Percentiles rank a stretch among this genome's conserved stretches.
phyloP scores from a whole-genome alignment of 345 rosid genomes.

The Arabis hirsuta region DNA sequence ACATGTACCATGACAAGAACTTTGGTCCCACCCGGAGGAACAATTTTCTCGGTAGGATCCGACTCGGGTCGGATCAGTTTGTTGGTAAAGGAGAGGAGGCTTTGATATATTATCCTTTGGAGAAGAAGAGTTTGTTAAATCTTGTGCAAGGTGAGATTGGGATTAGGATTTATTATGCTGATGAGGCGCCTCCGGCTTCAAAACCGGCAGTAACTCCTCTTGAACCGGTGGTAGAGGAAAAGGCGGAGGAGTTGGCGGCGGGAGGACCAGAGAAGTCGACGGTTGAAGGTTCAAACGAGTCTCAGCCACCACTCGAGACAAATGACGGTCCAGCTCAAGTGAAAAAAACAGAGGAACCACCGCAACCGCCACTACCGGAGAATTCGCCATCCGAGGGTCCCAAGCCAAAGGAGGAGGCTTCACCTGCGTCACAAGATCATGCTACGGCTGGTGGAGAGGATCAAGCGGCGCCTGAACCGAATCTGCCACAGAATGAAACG shows the following conservation, averaged over 20 bases:
- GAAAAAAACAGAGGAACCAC: conserved; percentile 28
- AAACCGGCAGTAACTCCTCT: conserved; percentile 42
- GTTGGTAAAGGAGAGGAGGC: conserved; percentile 89
- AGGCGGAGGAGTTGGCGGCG: conserved; percentile 24
- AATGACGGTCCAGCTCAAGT: conserved; percentile 13
- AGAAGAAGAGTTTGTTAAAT: conserved; percentile 61
- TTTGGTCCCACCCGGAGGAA: conserved; percentile 71
- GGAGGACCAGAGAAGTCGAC: conserved; percentile 7
- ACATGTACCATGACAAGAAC: conserved; percentile 73
- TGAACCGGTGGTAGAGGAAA: conserved; percentile 44
- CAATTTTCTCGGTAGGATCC: conserved; percentile 68
- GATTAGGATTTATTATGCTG: conserved; percentile 66
- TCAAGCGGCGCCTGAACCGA: conserved; percentile 29
- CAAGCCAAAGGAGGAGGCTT: conserved; percentile 26
- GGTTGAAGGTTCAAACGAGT: conserved; percentile 22
- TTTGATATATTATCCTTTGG: conserved; percentile 68
- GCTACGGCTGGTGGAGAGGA: conserved; percentile 41
- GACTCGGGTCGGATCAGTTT: conserved; percentile 68
- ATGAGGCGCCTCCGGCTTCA: conserved; percentile 42
- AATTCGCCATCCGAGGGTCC: conserved; percentile 18
- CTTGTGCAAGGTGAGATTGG: conserved; percentile 84
- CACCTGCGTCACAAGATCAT: conserved; percentile 38
- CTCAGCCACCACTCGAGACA: conserved; percentile 36
- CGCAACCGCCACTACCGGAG: conserved; percentile 24
- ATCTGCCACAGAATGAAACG: conserved; percentile 27